phyloP scores from a whole-genome alignment of 2,329 filamentous ascomycete species.

The Mycosphaerella sp. region DNA sequence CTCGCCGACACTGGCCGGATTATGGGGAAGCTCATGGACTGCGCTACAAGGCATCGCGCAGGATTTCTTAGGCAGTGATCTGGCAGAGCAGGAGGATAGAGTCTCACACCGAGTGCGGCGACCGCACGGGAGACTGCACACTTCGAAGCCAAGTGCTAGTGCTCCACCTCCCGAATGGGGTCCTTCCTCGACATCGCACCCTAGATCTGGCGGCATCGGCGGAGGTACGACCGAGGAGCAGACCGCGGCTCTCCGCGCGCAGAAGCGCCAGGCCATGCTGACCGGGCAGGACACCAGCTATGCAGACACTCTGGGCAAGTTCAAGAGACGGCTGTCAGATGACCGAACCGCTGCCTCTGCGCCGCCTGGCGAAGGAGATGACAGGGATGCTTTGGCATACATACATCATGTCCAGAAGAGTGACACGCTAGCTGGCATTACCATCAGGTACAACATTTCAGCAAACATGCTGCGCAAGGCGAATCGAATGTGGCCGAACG shows the following conservation, averaged over 20 bases:
- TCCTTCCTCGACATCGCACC: constrained; percentile 33
- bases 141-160: constrained; percentile 28
- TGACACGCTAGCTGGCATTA: constrained; percentile 86
- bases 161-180: constrained; percentile 46
- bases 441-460: constrained; percentile 82
- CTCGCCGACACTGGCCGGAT: constrained; percentile 35
- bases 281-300: constrained; percentile 35
- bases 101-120: constrained; percentile 30
- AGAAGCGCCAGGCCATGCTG: constrained; percentile 47
- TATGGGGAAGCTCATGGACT: constrained; percentile 47
- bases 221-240: constrained; percentile 43
- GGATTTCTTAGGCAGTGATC: constrained; percentile 43
- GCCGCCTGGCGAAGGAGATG: constrained; percentile 52
- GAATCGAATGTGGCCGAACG: constrained; percentile 92
- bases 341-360: constrained; percentile 47
- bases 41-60: constrained; percentile 46
- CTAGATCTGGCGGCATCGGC: constrained; percentile 37
- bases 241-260: constrained; percentile 43
- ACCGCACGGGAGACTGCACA: constrained; percentile 24
- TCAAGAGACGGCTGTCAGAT: constrained; percentile 64
- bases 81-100: constrained; percentile 12
- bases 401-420: constrained; percentile 75
- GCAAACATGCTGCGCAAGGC: constrained; percentile 76
- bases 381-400: constrained; percentile 77
- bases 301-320: constrained; percentile 42